These are phyloP conservation scores for Helotiales sp. DNA, from an alignment of 2,329 filamentous ascomycete species.

Conservation along the genomic window DNA sequence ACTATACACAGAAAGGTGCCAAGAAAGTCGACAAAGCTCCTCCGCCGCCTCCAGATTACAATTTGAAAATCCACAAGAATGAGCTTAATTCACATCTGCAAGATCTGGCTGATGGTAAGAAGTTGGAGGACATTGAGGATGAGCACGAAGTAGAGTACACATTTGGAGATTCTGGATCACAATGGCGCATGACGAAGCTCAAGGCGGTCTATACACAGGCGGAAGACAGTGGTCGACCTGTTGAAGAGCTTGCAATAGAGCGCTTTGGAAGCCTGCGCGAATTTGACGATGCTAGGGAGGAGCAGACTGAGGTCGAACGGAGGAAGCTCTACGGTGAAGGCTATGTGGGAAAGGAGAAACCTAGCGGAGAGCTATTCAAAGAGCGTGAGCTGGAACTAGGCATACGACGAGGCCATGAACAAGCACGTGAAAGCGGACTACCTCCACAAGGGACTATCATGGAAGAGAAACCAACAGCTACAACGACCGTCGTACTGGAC, in stretches of 20 bases:
- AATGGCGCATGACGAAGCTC: slow-evolving; percentile 96
- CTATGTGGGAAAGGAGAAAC: slow-evolving; percentile 82
- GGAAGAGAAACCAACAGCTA: slow-evolving; percentile 50
- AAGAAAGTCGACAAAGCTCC: slow-evolving; percentile 52
- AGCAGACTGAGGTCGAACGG: slow-evolving; percentile 86
- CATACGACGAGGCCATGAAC: slow-evolving; percentile 40
- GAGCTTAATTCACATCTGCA: slow-evolving; percentile 77
- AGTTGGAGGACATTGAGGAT: slow-evolving; percentile 49
- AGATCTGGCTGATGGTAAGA: slow-evolving; percentile 56
- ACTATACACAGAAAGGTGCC: slow-evolving; percentile 69
- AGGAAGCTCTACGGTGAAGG: slow-evolving; percentile 80
- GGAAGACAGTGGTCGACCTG: slow-evolving; percentile 66
- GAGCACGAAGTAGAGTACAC: slow-evolving; percentile 72
- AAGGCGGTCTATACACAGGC: slow-evolving; percentile 81
- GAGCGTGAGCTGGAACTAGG: slow-evolving; percentile 68
- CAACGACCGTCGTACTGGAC: slow-evolving; percentile 58
- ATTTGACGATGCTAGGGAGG: slow-evolving; percentile 92
- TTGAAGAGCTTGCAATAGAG: slow-evolving; percentile 83
- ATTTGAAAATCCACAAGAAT: slow-evolving; percentile 62
- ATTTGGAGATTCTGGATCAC: slow-evolving; percentile 85
- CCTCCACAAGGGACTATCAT: slow-evolving; percentile 57
- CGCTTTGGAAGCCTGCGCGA: slow-evolving; percentile 77
- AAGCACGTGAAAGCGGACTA: slow-evolving; percentile 39
- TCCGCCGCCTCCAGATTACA: slow-evolving; percentile 33
- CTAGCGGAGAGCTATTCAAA: slow-evolving; percentile 81